Base-by-base conservation (phyloP, 1,139 yeast species). In the Suhomyces anneliseae region DNA sequence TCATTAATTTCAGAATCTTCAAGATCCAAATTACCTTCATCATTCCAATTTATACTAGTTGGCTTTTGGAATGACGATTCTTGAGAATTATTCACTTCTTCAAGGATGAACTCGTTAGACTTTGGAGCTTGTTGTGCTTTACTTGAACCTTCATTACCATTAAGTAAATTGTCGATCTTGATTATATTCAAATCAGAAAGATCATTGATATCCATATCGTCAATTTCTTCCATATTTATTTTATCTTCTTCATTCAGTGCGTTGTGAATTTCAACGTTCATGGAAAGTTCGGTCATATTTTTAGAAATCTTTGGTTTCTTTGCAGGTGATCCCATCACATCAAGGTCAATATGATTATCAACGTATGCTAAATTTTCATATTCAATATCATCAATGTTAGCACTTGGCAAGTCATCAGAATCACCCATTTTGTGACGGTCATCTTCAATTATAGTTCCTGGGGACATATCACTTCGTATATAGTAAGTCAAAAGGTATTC, bases 41-140 rank as follows among this genome's bases (percentile, higher is more conserved):
- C 77, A 49, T 70, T 72, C 79, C 80, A 75, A 50, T 70, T 72
- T 29, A 75, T 69, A 53, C 78, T 73, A 0, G 70, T 61, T 4
- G 78, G 73, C 45, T 69, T 61, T 50, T 73, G 77, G 53, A 75
- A 75, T 2, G 79, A 73, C 12, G 68, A 60, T 43, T 63, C 69
- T 33, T 64, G 62, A 0, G 68, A 62, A 14, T 41, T 37, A 7
- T 37, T 14, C 9, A 12, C 27, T 42, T 26, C 8, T 38, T 14
- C 12, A 15, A 9, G 37, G 35, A 26, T 38, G 34, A n/a, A 37
- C 39, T 24, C 27, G 27, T 24, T 44, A 42, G 8, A 29, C 11
- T 41, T 19, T 31, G 43, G 10, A 34, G 11, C 10, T 36, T 24
- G 27, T 29, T 9, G 32, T 29, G 32, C 38, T 14, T 34, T 34